phyloP scores from a whole-genome alignment of 176 grass and related monocot genomes.

The Metroxylon sagu region DNA sequence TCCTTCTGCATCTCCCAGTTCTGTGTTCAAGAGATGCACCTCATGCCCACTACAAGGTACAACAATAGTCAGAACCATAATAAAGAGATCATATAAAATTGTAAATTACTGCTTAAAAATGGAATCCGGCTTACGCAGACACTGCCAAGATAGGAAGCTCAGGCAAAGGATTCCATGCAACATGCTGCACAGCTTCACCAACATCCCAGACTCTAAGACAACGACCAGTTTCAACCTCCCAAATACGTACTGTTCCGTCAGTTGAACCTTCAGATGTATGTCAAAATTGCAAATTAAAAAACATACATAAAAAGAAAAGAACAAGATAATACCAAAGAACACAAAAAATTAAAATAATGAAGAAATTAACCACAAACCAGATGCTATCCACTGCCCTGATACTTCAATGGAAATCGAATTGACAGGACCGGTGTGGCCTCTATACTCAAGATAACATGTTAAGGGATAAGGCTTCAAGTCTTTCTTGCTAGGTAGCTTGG shows the following conservation, averaged over 20 bases:
- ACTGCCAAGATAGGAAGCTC: conserved; percentile 77
- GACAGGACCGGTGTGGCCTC: conserved; percentile 67
- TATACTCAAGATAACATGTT: conserved; percentile 91
- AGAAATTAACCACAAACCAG: conserved; percentile 39
- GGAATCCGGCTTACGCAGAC: conserved; percentile 40
- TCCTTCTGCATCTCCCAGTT: conserved; percentile 59
- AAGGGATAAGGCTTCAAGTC: conserved; percentile 91
- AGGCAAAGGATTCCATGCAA: conserved; percentile 86
- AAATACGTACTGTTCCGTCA: conserved; percentile 83
- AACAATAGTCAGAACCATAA: neutral
- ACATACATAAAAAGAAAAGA: neutral
- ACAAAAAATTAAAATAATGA: conserved; percentile 5
- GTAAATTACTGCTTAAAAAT: conserved; percentile 18
- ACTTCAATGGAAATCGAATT: conserved; percentile 73
- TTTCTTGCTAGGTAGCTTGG: conserved; percentile 89
- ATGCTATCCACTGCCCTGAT: conserved; percentile 85
- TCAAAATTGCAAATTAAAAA: neutral
- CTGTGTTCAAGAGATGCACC: conserved; percentile 68
- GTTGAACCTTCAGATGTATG: conserved; percentile 47
- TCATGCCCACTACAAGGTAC: conserved; percentile 51
- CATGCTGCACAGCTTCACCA: conserved; percentile 46
- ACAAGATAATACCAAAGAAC: neutral
- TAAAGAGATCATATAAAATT: conserved; percentile 13
- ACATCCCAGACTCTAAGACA: conserved; percentile 75
- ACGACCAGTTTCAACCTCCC: conserved; percentile 94